phyloP scores from a whole-genome alignment of 225 moss, liverwort and hornwort genomes.

The Straminergon stramineum region DNA sequence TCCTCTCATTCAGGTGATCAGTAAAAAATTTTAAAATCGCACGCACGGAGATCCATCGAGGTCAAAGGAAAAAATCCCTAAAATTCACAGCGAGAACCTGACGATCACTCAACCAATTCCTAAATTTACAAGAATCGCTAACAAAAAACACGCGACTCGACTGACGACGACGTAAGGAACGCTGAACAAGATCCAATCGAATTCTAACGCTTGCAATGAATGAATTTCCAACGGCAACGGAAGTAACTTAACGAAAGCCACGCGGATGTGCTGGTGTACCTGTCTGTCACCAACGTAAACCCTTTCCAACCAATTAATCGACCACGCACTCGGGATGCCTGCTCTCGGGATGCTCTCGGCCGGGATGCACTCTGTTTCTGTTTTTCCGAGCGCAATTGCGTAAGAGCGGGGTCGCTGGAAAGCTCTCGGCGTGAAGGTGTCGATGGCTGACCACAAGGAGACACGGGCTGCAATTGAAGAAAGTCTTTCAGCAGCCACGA shows the following conservation, averaged over 20 bases:
- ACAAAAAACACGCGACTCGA: background rate
- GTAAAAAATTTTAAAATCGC: background rate
- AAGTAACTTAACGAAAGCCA: background rate
- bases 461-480: background rate
- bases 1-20: background rate
- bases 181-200: background rate
- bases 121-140: background rate
- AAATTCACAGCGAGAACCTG: background rate
- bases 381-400: background rate
- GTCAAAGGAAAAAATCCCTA: background rate
- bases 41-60: background rate
- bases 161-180: background rate
- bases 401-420: background rate
- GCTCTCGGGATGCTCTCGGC: background rate
- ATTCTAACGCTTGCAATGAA: background rate
- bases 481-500: background rate
- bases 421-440: background rate
- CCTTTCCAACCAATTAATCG: background rate
- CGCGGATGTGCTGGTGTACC: conserved; percentile 8
- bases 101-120: background rate
- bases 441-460: background rate
- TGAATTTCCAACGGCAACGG: background rate
- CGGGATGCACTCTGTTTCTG: background rate
- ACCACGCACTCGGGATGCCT: background rate
- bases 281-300: background rate